Conservation (phyloP, 2,329 filamentous ascomycete species). For the Periconia digitata region DNA sequence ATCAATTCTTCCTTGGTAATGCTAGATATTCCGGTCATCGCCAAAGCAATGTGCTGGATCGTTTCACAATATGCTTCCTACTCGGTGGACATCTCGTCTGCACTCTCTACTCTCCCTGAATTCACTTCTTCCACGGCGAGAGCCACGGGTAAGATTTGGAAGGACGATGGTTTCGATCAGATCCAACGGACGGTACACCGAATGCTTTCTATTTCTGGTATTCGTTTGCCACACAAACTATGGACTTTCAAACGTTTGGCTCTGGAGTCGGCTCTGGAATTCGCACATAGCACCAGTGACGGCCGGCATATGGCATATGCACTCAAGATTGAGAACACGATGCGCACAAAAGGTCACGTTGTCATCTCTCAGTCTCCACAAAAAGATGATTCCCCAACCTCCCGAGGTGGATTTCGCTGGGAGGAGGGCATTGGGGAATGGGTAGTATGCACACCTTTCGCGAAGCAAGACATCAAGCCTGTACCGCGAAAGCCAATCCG, state of each 20-base stretch:
- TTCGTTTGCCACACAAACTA: constrained; percentile 29
- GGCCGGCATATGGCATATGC: constrained; percentile 31
- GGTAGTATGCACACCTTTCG: constrained; percentile 46
- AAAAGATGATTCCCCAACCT: constrained; percentile 29
- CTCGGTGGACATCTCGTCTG: constrained; percentile 22
- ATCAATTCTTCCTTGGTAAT: constrained; percentile 4
- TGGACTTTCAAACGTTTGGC: constrained; percentile 42
- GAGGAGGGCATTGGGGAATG: constrained; percentile 51
- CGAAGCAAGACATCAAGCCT: constrained; percentile 19
- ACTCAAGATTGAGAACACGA: constrained; percentile 32
- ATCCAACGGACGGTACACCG: constrained; percentile 32
- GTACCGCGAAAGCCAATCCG: constrained; percentile 19
- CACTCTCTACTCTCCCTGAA: constrained; percentile 26
- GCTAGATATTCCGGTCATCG: constrained; percentile 12
- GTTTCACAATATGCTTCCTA: constrained; percentile 23
- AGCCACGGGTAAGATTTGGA: constrained; percentile 38
- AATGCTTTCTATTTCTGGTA: constrained; percentile 25
- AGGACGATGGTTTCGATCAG: constrained; percentile 37
- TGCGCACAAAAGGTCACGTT: constrained; percentile 30
- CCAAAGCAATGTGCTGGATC: constrained; percentile 24
- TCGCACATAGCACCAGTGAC: constrained; percentile 33
- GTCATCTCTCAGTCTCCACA: constrained; percentile 28
- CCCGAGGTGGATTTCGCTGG: constrained; percentile 42
- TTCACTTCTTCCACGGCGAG: constrained; percentile 37
- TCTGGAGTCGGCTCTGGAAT: constrained; percentile 40